These are phyloP conservation scores for Pseudogymnoascus sp. DNA, from an alignment of 2,329 filamentous ascomycete species.

Conservation along the genomic window DNA sequence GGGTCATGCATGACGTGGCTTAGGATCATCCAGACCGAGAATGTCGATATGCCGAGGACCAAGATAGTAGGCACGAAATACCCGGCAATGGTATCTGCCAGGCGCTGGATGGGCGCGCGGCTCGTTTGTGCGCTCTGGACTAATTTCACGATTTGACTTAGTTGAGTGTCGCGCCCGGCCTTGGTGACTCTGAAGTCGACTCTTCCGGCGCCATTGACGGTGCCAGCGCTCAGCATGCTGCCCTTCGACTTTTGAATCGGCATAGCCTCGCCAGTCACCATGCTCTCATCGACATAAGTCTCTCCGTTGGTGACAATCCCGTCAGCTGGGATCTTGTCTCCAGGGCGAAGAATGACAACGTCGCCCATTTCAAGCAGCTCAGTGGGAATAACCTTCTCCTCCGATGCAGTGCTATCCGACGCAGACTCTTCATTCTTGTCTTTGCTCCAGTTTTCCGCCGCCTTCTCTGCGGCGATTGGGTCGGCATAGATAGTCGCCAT, in stretches of 20 bases:
- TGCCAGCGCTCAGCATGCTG: slow-evolving; percentile 76
- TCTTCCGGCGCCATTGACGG: slow-evolving; percentile 87
- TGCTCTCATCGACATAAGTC: slow-evolving; percentile 92
- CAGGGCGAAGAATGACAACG: slow-evolving; percentile 83
- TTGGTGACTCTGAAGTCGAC: slow-evolving; percentile 88
- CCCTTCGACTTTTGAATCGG: slow-evolving; percentile 85
- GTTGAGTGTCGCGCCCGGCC: slow-evolving; percentile 88
- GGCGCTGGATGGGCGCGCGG: slow-evolving; percentile 84
- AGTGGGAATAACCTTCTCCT: slow-evolving; percentile 81
- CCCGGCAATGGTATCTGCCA: slow-evolving; percentile 84
- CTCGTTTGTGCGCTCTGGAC: slow-evolving; percentile 96
- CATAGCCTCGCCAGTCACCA: slow-evolving; percentile 97
- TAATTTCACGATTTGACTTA: slow-evolving; percentile 97
- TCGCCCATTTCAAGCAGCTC: slow-evolving; percentile 92
- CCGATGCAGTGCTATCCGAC: slow-evolving; percentile 52
- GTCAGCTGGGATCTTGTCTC: slow-evolving; percentile 94
- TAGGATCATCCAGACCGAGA: slow-evolving; percentile 87
- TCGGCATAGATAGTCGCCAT: slow-evolving; percentile 97
- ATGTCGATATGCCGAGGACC: slow-evolving; percentile 73
- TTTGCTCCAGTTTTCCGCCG: slow-evolving; percentile 64
- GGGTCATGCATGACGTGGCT: slow-evolving; percentile 78
- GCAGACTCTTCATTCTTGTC: slow-evolving; percentile 39
- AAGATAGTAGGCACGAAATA: slow-evolving; percentile 92
- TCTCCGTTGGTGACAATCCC: slow-evolving; percentile 80
- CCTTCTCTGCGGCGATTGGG: slow-evolving; percentile 86